Conservation (phyloP, 108 stramenopile species). For the Nitzschia sp. region DNA sequence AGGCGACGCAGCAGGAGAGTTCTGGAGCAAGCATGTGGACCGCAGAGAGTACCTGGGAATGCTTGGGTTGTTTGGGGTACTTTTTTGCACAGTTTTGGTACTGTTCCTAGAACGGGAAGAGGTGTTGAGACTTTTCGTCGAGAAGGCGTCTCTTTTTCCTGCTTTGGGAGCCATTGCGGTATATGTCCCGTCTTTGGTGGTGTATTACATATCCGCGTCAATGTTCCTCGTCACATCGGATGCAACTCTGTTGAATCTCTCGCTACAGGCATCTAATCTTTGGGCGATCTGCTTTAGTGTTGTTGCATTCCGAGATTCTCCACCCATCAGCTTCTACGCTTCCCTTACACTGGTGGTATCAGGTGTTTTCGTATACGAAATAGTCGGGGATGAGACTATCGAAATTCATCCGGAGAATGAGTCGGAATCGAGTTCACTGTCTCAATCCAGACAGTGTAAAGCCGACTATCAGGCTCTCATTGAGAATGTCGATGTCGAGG, state of each 20-base stretch:
- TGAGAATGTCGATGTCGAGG: no score
- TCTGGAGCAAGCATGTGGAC: conserved; percentile 57
- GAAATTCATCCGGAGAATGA: neutral
- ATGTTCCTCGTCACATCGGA: conserved; percentile 60
- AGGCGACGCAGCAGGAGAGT: conserved; percentile 68
- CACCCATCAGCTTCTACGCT: conserved; percentile 73
- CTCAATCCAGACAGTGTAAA: no score
- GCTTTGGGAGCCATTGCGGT: conserved; percentile 39
- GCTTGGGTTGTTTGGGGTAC: conserved; percentile 65
- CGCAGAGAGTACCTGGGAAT: conserved; percentile 73
- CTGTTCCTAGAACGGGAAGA: conserved; percentile 41
- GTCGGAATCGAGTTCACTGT: neutral
- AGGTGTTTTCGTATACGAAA: conserved; percentile 89
- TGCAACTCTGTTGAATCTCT: conserved; percentile 73
- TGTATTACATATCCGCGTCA: conserved; percentile 57
- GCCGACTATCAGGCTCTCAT: no score
- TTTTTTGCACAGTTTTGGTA: conserved; percentile 45
- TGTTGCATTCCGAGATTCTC: conserved; percentile 34
- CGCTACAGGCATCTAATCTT: conserved; percentile 59
- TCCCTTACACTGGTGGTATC: conserved; percentile 69
- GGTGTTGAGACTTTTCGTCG: conserved; percentile 13
- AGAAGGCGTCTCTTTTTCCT: neutral
- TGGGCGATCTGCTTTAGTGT: conserved; percentile 72
- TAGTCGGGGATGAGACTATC: conserved; percentile 17
- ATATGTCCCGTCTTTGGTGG: conserved; percentile 38